Evolutionary conservation across 2,329 filamentous ascomycete species (phyloP), one percentile per base, ranked within the genome.

Genomic region (Exophiala sideris): DNA sequence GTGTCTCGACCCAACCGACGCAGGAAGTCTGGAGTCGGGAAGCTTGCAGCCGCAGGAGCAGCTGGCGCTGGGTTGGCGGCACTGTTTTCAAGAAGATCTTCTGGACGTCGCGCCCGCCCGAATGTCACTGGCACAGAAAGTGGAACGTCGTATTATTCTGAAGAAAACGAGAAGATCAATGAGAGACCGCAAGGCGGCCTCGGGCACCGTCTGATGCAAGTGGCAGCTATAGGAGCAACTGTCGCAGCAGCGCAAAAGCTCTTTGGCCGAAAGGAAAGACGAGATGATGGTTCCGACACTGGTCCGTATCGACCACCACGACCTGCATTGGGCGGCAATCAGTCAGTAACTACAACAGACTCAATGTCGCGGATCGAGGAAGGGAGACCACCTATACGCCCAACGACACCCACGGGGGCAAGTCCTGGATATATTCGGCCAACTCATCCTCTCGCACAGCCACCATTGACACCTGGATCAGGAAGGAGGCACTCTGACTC

Each of bases 201-300:
- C 61, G 79, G 83, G 68, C 80, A 80, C 63, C 81, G 79, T 48
- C 56, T 89, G 2, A 68, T 86, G 11, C 79, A 80, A 42, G 73
- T 82, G 18, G 85, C 82, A 11, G 86, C 83, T 0, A 74, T 80
- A 4, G 68, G 86, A 1, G 87, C 86, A 14, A 84, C 80, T 6
- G 82, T 80, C 14, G 82, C 81, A 29, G 70, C 89, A 12, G 76
- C 81, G 2, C 84, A 82, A 56, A 82, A 76, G 41, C 73, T 83
- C 46, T 79, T 80, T 65, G 80, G 81, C 57, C 76, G 79, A 52
- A 77, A 78, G 50, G 82, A 86, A 44, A 68, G 70, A 40, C 41
- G 50, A 18, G 78, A 83, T 57, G 75, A 78, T 35, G 76, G 78
- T 51, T 76, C 77, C 32, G 77, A 79, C 48, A 74, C 77, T 9